phyloP scores from a whole-genome alignment of 768 basidiomycete species.

The Peribolospora baueri region DNA sequence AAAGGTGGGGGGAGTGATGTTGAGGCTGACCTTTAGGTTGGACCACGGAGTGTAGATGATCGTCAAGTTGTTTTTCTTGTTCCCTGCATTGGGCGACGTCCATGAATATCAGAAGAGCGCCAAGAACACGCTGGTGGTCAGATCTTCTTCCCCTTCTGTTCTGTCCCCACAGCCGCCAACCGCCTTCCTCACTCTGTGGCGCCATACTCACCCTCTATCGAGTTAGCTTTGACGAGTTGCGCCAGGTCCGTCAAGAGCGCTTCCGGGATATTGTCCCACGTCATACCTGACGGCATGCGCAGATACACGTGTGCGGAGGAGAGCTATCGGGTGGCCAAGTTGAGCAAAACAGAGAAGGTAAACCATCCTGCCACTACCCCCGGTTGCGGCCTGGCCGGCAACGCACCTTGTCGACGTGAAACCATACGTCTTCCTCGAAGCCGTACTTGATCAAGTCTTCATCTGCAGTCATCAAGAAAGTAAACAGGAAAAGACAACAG shows the following conservation, averaged over 20 bases:
- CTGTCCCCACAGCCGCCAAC: no score
- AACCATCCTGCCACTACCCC: not conserved
- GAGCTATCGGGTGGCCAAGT: conserved; percentile 23
- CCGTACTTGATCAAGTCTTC: conserved; percentile 83
- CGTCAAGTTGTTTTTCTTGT: conserved; percentile 81
- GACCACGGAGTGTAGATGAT: conserved; percentile 81
- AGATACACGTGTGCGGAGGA: conserved; percentile 92
- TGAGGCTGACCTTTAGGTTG: conserved; percentile 51
- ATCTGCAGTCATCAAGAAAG: conserved; percentile 29
- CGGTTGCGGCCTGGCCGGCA: not conserved
- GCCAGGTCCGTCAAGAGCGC: conserved; percentile 58
- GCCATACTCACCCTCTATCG: conserved; percentile 45
- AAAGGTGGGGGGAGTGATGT: not conserved
- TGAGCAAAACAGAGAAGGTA: not conserved
- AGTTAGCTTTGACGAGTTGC: conserved; percentile 91
- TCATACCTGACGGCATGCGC: conserved; percentile 55
- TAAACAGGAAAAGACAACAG: not conserved
- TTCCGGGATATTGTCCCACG: conserved; percentile 69
- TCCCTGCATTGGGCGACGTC: conserved; percentile 30
- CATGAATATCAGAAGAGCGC: no score
- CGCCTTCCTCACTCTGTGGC: no score
- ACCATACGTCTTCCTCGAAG: conserved; percentile 29
- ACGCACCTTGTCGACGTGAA: conserved; percentile 67
- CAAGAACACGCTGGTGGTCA: no score
- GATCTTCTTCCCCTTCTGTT: no score